Base-by-base conservation (phyloP, 1,284 basidiomycete species). In the Dichomitus squalens region DNA sequence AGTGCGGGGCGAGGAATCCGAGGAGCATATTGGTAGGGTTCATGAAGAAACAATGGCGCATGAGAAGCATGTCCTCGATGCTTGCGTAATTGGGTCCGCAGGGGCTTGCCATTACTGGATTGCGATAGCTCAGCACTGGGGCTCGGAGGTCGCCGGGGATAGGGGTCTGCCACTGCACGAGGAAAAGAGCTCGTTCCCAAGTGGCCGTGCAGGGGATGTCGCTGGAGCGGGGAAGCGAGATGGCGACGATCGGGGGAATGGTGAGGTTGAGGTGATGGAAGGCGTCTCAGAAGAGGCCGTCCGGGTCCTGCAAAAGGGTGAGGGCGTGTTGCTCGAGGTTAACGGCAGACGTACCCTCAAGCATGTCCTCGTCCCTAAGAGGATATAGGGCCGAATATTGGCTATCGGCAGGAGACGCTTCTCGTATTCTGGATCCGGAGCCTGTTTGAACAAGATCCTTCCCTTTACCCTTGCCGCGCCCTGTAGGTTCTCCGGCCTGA, bases 41-140 rank as follows among this genome's bases (percentile, higher is more conserved):
- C 63, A 36, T 58, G 54, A 7, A 56, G 44, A 25, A 53, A 59
- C 20, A 59, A 34, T 20, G 58, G 59, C 33, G 54, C 41, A 39
- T 64, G 65, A 21, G 57, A 52, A 38, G 38, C 8, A 51, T 52
- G 54, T 25, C 58, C 60, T 21, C 64, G 58, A n/a, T 48, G 55
- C 52, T 60, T 63, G 51, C 60, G 63, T 41, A 61, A 57, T 52
- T 64, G 60, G 18, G 60, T 59, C 43, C 65, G 64, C 25, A 55
- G 54, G 46, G 66, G 64, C 53, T 63, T 64, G 47, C 64, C 66
- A 47, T 67, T 55, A 39, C 49, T 67, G 36, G 57, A 63, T 49
- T 52, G 53, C n/a, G 58, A 23, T 33, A 41, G n/a, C 46, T 63
- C 61, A 18, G 48, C 25, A 21, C 50, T 48, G n/a, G 66, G 64